Percentiles rank a stretch among this genome's conserved stretches.
These are phyloP conservation scores for Jimgerdemannia flammicorona DNA, from an alignment of 192 early-diverging fungal species.

Conservation along the genomic window DNA sequence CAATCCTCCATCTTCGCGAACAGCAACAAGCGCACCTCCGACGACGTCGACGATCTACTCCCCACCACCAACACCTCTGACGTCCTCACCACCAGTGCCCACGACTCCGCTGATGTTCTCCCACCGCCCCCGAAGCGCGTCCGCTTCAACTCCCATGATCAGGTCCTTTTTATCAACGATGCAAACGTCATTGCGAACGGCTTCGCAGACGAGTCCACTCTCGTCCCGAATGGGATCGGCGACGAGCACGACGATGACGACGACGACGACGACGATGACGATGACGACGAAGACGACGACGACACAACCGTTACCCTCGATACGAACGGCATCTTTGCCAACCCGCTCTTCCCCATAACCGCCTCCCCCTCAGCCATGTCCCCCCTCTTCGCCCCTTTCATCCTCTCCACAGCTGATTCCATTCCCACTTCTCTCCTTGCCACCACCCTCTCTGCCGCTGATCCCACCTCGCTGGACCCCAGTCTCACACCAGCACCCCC, in stretches of 20 bases:
- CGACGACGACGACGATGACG: constrained; percentile 8
- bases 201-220: background rate
- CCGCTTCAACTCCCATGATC: background rate
- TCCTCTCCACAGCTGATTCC: background rate
- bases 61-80: background rate
- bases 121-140: background rate
- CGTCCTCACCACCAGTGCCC: background rate
- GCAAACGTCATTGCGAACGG: constrained; percentile 4
- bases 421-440: background rate
- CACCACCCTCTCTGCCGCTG: background rate
- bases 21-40: background rate
- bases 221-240: constrained; percentile 3
- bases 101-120: background rate
- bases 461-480: too few relatives aligned
- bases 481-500: too few relatives aligned
- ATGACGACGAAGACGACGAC: constrained; percentile 1
- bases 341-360: constrained; percentile 8
- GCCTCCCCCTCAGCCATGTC: background rate
- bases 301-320: constrained; percentile 22
- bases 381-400: background rate
- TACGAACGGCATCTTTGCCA: constrained; percentile 1
- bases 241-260: constrained; percentile 1
- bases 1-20: too few relatives aligned
- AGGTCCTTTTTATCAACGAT: background rate
- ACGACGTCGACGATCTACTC: background rate